Evolutionary conservation across 2,329 filamentous ascomycete genomes (phyloP), one percentile per base, ranked within the genome.

Genomic region (Macrophomina phaseolina): DNA sequence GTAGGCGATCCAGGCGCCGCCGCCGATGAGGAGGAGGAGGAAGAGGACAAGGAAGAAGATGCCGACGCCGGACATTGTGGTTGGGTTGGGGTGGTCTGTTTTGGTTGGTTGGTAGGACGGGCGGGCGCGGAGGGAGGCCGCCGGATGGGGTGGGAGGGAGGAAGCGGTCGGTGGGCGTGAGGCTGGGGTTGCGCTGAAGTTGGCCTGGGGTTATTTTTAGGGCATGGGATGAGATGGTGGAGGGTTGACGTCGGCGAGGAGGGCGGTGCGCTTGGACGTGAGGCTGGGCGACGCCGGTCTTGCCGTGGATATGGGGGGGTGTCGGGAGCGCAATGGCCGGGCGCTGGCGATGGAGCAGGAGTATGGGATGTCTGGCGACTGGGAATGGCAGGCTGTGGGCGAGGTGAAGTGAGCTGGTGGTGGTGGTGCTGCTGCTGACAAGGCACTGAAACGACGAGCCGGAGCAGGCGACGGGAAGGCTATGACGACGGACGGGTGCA

Each of bases 21-120:
- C 72, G 73, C 94, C 77, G 71, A 91, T 75, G 71, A 93, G 80
- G 74, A 94, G 78, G 74, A 92, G 85, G 75, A 96, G 88, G 77
- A 93, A 85, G 81, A 94, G 88, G 69, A 90, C 86, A 75, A 89
- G 89, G 70, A 85, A 75, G 71, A 69, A 46, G 64, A 68, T 52
- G 63, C 53, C 55, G 53, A 68, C 51, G 63, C 53, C 64, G 23
- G 65, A 68, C 40, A 53, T 18, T 52, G 18, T 48, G 32, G 51
- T 53, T 34, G 23, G 23, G 23, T 42, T 53, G 38, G 18, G 46
- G 32, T 58, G 32, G 32, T 46, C 9, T 42, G 45, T 16, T 6
- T 32, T 14, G 40, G 11, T 40, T 30, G n/a, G 18, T 11, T 46
- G 66, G 6, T 32, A 11, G n/a, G 18, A 23, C 3, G n/a, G 9